phyloP scores from a whole-genome alignment of 2,329 filamentous ascomycete species.

The Apiospora phragmitis region DNA sequence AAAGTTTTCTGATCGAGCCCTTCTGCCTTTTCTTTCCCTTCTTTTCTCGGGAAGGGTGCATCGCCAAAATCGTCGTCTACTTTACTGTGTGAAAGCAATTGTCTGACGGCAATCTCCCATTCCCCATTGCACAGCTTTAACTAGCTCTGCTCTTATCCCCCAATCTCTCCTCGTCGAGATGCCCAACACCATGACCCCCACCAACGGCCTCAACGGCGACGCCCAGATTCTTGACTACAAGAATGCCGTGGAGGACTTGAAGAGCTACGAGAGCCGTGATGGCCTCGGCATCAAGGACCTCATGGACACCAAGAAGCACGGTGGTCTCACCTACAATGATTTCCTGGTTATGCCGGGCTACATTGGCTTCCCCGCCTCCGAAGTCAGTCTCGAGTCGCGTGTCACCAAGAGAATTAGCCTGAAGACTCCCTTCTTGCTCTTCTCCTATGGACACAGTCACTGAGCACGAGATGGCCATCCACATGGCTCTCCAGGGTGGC shows the following conservation, averaged over 20 bases:
- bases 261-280: conserved; percentile 79
- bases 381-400: conserved; percentile 84
- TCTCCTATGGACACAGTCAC: conserved; percentile 99
- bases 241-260: conserved; percentile 77
- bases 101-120: conserved; percentile 38
- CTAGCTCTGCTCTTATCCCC: conserved; percentile 32
- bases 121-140: conserved; percentile 38
- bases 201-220: conserved; percentile 66
- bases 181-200: conserved; percentile 42
- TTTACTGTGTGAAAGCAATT: conserved; percentile 27
- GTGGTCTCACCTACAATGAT: conserved; percentile 97
- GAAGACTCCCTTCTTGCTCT: conserved; percentile 94
- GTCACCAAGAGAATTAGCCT: conserved; percentile 94
- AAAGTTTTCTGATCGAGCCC: neutral
- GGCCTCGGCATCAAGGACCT: conserved; percentile 85
- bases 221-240: conserved; percentile 69
- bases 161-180: conserved; percentile 22
- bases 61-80: conserved; percentile 36
- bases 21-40: conserved; percentile 35
- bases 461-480: conserved; percentile 98
- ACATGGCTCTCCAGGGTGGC: conserved; percentile 87
- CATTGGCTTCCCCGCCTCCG: conserved; percentile 94
- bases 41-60: conserved; percentile 55
- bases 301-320: conserved; percentile 87
- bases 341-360: conserved; percentile 96